Base-by-base conservation (phyloP, 2,329 filamentous ascomycete species). In the Pseudogymnoascus sp. region DNA sequence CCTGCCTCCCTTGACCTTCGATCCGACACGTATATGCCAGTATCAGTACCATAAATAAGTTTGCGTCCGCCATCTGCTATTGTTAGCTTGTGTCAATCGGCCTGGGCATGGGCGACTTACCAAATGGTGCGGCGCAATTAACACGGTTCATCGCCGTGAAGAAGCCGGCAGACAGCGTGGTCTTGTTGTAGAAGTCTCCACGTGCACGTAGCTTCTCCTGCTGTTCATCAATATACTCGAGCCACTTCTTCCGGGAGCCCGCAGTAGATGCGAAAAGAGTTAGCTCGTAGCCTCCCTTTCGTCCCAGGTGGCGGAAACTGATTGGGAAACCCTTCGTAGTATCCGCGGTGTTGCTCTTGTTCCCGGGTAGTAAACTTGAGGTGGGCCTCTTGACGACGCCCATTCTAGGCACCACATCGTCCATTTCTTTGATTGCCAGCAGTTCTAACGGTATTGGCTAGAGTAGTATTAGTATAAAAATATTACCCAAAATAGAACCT, bases 361-460 rank as follows among this genome's bases (percentile, higher is more conserved):
- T 79, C 16, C 82, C 81, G 23, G 84, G 81, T 51, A 96, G 85
- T 71, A 97, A 80, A 74, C 91, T 93, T 2, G 92, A 95, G 0
- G 93, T 96, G 12, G 93, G 88, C 61, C 95, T 84, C 78, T 96
- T 97, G 36, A 91, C 81, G 54, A 91, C 81, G 23, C 92, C 92
- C 60, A 87, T 77, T 67, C 85, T 87, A 2, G 93, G 93, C 45
- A 96, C 90, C 31, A 97, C 87, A 73, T 97, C 92, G 62, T 97
- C 93, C 93, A 99, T 97, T 73, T 97, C 93, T 62, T 89, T 88
- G 69, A 99, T 97, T 23, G 95, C 87, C 14, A 99, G 82, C 5
- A 99, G 81, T 74, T 99, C 95, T 34, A 99, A 79, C 12, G 95
- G 95, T 68, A 99, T 99, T 0, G 95, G 95, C 79, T 93, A 64